Conservation (phyloP, 345 rosid species). For the Heritiera littoralis region DNA sequence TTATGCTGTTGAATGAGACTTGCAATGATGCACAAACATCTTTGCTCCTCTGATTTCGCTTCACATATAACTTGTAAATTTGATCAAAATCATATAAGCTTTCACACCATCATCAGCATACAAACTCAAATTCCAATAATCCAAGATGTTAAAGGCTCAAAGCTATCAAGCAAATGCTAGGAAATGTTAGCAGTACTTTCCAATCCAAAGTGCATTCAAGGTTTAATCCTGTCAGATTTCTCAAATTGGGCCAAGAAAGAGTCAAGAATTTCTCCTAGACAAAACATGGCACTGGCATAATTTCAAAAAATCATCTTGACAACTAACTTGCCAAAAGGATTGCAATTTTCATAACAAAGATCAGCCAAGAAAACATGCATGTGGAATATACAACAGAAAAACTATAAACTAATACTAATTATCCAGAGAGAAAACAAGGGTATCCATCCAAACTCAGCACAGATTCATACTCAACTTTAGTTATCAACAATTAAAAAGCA, state of each 20-base stretch:
- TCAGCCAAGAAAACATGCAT: background rate
- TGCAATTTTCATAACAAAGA: background rate
- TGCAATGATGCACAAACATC: background rate
- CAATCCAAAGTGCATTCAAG: background rate
- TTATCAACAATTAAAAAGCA: background rate
- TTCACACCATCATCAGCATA: background rate
- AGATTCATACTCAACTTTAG: background rate
- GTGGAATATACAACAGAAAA: background rate
- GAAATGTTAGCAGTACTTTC: background rate
- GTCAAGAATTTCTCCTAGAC: background rate
- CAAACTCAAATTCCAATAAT: background rate
- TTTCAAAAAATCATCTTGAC: background rate
- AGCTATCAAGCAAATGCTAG: background rate
- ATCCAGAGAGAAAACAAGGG: background rate
- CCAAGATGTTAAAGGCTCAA: background rate
- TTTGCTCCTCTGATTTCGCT: background rate
- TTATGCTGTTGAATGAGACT: background rate
- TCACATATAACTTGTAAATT: background rate
- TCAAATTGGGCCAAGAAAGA: background rate
- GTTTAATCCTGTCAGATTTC: background rate
- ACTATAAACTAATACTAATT: background rate
- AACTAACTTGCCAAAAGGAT: background rate
- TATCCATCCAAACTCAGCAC: background rate
- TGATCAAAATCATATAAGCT: background rate
- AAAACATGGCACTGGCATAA: background rate